Percentiles rank a stretch among this genome's conserved stretches.
These are phyloP conservation scores for Talaromyces wortmannii DNA, from an alignment of 495 filamentous ascomycete species.

Conservation along the genomic window DNA sequence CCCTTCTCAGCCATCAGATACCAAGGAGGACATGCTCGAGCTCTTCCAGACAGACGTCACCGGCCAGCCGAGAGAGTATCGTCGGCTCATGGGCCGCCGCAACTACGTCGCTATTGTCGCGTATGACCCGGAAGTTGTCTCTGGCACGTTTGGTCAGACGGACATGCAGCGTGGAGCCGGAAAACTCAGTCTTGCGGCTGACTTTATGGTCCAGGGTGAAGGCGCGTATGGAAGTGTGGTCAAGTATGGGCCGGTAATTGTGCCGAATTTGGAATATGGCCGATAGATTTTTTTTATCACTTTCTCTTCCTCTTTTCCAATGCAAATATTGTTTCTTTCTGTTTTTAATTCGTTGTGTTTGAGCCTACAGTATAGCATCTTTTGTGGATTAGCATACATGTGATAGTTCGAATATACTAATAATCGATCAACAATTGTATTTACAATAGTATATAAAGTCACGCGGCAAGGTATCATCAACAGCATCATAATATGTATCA, in stretches of 20 bases:
- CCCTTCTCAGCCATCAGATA: constrained; percentile 52
- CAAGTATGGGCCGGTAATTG: constrained; percentile 95
- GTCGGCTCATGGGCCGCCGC: constrained; percentile 82
- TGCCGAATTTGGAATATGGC: constrained; percentile 88
- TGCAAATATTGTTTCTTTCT: background rate
- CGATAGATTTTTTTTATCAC: constrained; percentile 9
- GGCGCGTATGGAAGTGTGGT: constrained; percentile 69
- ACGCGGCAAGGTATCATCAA: too few species aligned
- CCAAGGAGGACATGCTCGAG: constrained; percentile 99
- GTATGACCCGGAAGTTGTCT: constrained; percentile 79
- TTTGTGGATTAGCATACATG: too few species aligned
- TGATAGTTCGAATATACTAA: too few species aligned
- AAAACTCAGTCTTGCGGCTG: constrained; percentile 84
- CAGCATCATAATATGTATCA: too few species aligned
- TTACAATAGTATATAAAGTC: too few species aligned
- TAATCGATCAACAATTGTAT: too few species aligned
- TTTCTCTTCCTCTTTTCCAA: background rate
- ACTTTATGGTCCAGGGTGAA: constrained; percentile 96
- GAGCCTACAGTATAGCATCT: too few species aligned
- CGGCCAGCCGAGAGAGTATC: constrained; percentile 70
- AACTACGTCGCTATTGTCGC: constrained; percentile 95
- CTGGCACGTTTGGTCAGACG: constrained; percentile 41
- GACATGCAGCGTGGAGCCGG: constrained; percentile 38
- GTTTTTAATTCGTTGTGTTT: too few species aligned
- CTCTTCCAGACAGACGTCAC: constrained; percentile 89